Conservation (phyloP, 2,329 filamentous ascomycete genomes). For the Hymenoscyphus albidus region DNA sequence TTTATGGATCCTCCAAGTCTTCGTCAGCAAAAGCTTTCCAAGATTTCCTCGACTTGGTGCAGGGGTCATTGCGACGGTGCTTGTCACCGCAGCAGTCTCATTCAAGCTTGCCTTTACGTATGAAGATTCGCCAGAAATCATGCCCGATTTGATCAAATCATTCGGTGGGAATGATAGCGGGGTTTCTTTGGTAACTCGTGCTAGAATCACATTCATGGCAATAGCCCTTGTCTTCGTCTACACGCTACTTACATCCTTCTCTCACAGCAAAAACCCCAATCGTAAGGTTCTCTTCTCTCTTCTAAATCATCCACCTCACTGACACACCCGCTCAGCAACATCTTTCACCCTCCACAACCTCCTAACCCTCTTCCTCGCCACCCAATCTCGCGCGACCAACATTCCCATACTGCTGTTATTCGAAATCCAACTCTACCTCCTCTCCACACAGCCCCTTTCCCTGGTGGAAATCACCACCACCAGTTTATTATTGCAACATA, state of each 20-base stretch:
- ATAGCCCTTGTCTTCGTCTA: conserved; percentile 37
- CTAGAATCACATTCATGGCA: conserved; percentile 46
- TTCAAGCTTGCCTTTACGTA: conserved; percentile 91
- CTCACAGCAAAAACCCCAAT: conserved; percentile 19
- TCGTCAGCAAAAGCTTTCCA: conserved; percentile 27
- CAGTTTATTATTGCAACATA: conserved; percentile 72
- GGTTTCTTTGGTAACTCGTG: conserved; percentile 32
- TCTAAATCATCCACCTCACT: conserved; percentile 8
- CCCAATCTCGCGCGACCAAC: conserved; percentile 81
- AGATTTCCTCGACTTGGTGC: conserved; percentile 30
- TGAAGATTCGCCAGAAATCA: conserved; percentile 81
- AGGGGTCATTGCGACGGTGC: conserved; percentile 36
- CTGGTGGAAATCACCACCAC: conserved; percentile 62
- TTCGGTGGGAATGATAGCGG: conserved; percentile 26
- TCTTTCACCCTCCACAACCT: conserved; percentile 60
- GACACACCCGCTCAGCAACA: conserved; percentile 20
- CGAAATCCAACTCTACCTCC: conserved; percentile 54
- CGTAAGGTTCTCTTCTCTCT: conserved; percentile 14
- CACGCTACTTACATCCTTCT: conserved; percentile 43
- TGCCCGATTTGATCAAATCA: conserved; percentile 42
- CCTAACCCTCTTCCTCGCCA: conserved; percentile 74
- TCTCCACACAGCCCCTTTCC: conserved; percentile 46
- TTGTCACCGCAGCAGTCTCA: conserved; percentile 58
- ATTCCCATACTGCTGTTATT: conserved; percentile 81
- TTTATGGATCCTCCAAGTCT: conserved; percentile 41